Evolutionary conservation across 179 eudicot species (phyloP).

Genomic region (Gypsophila paniculata): DNA sequence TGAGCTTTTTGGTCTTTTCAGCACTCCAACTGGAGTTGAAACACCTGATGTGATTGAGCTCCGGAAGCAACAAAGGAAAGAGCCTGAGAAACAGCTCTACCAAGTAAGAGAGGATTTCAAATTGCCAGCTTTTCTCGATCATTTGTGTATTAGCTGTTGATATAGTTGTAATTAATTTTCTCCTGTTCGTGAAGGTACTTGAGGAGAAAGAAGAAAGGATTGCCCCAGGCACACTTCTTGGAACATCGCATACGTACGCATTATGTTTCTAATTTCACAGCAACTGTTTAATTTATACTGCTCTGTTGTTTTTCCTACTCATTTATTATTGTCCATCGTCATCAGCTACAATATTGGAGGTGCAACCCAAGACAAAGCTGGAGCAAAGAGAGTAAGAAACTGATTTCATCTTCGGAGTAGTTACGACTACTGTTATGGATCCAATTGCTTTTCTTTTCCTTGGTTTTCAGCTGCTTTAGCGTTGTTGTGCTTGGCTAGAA

Average conservation of each 20-base stretch:
- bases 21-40: slow-evolving; percentile 99
- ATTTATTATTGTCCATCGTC: background rate
- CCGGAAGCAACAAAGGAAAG: slow-evolving; percentile 97
- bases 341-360: slow-evolving; percentile 36
- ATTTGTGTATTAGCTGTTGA: background rate
- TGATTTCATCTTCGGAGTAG: too few relatives aligned
- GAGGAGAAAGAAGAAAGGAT: slow-evolving; percentile 89
- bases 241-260: slow-evolving; percentile 77
- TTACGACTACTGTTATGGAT: too few relatives aligned
- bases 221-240: slow-evolving; percentile 85
- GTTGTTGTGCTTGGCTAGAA: too few relatives aligned
- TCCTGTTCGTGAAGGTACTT: slow-evolving; percentile 55
- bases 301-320: background rate
- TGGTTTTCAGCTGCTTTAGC: too few relatives aligned
- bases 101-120: slow-evolving; percentile 48
- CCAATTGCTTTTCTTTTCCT: too few relatives aligned
- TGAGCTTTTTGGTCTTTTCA: slow-evolving; percentile 23
- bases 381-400: slow-evolving; percentile 43
- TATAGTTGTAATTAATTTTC: slow-evolving; percentile 5
- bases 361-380: slow-evolving; percentile 42
- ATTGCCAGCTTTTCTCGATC: background rate
- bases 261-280: slow-evolving; percentile 7
- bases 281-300: background rate
- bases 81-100: slow-evolving; percentile 90
- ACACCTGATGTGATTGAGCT: slow-evolving; percentile 99